Base-by-base conservation (phyloP, 2,329 filamentous ascomycete species). In the Aureobasidium sp. region DNA sequence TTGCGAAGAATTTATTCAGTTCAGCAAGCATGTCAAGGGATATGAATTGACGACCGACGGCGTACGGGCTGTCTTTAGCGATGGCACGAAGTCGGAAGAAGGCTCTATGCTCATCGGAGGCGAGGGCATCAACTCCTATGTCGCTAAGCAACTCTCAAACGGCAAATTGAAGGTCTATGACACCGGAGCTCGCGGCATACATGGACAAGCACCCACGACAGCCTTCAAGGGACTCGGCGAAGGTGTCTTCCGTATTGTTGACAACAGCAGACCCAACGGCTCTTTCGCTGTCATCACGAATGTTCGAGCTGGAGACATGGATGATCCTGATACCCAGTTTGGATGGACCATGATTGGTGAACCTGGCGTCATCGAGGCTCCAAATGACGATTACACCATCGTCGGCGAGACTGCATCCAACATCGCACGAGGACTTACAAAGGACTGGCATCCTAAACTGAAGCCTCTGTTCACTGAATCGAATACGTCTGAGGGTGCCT, bases 301-400 rank as follows among this genome's bases (percentile, higher is more conserved):
- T 57, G 81, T 87, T 0, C 79, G 84, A 1, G 68, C 83, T 0
- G 76, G 74, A 6, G 83, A 86, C 45, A 81, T 81, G 79, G 74
- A 86, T 64, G 77, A 86, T 62, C 79, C 81, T 0, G 68, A 77
- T 42, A 60, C 84, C 1, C 60, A 80, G 23, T 84, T 87, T 62
- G 84, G 84, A 2, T 87, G 84, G 84, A 87, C 84, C 0, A 79
- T 87, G 79, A 76, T 73, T 4, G 83, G 77, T 5, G 71, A 78
- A 19, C 83, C 84, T 0, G 83, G 83, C 2, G 78, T 81, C 0
- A 81, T 87, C 62, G 69, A 71, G 0, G 74, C 81, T 0, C 83
- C 84, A 0, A 84, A 84, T 64, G 77, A 87, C 63, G 77, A 87
- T 68, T 83, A 81, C 69, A 71, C 78, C 4, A 79, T 86, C 35